Base-by-base conservation (phyloP, 768 basidiomycete species). In the Phaeotremella skinneri region DNA sequence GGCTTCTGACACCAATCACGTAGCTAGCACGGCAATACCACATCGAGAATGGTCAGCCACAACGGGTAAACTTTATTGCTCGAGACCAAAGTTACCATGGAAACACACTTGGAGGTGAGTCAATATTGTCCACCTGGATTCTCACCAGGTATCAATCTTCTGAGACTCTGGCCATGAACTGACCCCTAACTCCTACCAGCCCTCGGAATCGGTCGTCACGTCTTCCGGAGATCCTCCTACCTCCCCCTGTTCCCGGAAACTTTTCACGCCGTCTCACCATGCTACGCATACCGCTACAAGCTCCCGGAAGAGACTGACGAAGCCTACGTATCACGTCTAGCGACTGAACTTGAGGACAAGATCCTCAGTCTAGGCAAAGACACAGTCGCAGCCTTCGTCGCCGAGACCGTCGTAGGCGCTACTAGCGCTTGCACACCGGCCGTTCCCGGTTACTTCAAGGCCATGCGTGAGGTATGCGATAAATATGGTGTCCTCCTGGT, bases 231-330 rank as follows among this genome's bases (percentile, higher is more conserved):
- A 17, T 55, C 55, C 4, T 53, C 49, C 9, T 61, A 62, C 1
- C 81, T 84, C 64, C 58, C 39, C 2, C 39, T 58, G 14, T 55
- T 55, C 42, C 26, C 56, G 20, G 16, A 21, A 3, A 37, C 31
- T 25, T 92, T 87, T 72, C 86, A 90, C 73, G 87, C 90, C 65
- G 91, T 91, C 59, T 89, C 88, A 27, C 91, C 91, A 0, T 91
- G 91, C 7, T 91, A 88, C 72, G 85, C 87, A 1, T 85, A 84
- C 64, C 85, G 90, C n/a, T 89, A 89, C 78, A 81, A 87, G 72
- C 81, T 76, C n/a, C 68, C 79, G 2, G 83, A 82, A 20, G 91
- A 94, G 76, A 84, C 83, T 1, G 87, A 88, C 64, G 87, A 85
- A 54, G 81, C 88, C 67, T 93, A 92, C 61, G 88, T 90, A 1